Conservation (phyloP, 306 rosid species). For the Dryas octopetala region DNA sequence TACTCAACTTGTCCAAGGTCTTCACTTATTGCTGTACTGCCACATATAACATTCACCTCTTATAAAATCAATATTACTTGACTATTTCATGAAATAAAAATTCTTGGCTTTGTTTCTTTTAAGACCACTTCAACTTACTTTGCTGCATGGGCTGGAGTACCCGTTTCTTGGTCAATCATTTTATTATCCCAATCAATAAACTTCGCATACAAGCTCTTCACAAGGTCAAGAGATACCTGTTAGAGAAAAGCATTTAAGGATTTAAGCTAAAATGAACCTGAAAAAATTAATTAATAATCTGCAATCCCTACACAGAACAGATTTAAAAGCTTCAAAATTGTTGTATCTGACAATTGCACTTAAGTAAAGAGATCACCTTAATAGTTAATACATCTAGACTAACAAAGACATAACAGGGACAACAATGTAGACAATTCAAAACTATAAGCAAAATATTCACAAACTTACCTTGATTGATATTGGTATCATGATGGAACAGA, state of each 20-base stretch:
- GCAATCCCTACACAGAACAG: neutral
- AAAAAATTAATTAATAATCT: neutral
- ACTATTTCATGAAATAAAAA: slow-evolving; percentile 20
- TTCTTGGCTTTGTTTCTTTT: slow-evolving; percentile 20
- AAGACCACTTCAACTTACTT: slow-evolving; percentile 63
- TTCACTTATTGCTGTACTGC: slow-evolving; percentile 99
- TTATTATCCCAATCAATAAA: slow-evolving; percentile 95
- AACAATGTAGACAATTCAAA: slow-evolving; percentile 19
- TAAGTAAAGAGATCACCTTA: neutral
- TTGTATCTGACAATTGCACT: neutral
- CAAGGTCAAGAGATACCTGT: slow-evolving; percentile 95
- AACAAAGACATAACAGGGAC: neutral
- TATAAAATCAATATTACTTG: slow-evolving; percentile 24
- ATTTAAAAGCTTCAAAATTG: neutral
- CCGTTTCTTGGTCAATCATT: slow-evolving; percentile 83
- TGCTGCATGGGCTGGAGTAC: slow-evolving; percentile 87
- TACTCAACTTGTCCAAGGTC: slow-evolving; percentile 99
- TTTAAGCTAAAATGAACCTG: slow-evolving; percentile 3
- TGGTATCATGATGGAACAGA: slow-evolving; percentile 99
- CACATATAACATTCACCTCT: slow-evolving; percentile 59
- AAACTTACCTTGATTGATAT: slow-evolving; percentile 92
- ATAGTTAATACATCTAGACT: neutral
- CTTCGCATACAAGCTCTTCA: slow-evolving; percentile 94
- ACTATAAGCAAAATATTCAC: slow-evolving; percentile 1
- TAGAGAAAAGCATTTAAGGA: slow-evolving; percentile 32